A percentile compares a stretch with the other conserved stretches of the same genome.
Evolutionary conservation across 148 eudicot species (phyloP).

Genomic region (Chenopodium quinoa): DNA sequence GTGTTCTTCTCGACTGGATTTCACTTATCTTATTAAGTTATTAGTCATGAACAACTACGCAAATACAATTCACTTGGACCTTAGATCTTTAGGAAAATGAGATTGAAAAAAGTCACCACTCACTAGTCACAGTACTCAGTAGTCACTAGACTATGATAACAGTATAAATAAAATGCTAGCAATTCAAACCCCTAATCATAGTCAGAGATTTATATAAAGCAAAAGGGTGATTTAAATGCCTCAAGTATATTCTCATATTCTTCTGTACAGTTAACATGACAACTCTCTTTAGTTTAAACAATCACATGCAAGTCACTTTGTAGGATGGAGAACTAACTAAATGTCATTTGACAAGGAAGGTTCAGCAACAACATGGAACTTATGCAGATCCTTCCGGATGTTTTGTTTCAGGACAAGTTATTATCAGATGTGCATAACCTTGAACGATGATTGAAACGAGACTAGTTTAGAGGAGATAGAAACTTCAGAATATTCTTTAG

Average conservation of each 20-base stretch:
- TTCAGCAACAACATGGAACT: not conserved
- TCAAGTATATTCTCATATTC: slow-evolving; percentile 20
- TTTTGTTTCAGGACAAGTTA: not conserved
- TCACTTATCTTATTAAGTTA: too few relatives aligned
- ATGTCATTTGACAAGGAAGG: slow-evolving; percentile 1
- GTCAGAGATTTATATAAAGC: not conserved
- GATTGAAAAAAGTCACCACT: not conserved
- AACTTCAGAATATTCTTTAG: not conserved
- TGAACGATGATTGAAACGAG: not conserved
- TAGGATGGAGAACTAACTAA: slow-evolving; percentile 6
- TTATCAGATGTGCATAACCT: not conserved
- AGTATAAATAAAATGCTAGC: not conserved
- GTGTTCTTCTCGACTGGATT: too few relatives aligned
- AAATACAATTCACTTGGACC: too few relatives aligned
- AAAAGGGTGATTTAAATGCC: not conserved
- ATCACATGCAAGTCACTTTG: slow-evolving; percentile 26
- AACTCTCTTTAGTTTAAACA: not conserved
- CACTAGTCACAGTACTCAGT: not conserved
- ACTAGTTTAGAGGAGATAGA: not conserved
- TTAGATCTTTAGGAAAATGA: not conserved
- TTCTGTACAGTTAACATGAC: not conserved
- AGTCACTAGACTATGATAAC: not conserved
- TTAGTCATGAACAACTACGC: too few relatives aligned
- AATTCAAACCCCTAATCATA: slow-evolving; percentile 9
- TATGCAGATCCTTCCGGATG: not conserved